phyloP scores from a whole-genome alignment of 2,329 filamentous ascomycete species.

The Xylariaceae sp. region DNA sequence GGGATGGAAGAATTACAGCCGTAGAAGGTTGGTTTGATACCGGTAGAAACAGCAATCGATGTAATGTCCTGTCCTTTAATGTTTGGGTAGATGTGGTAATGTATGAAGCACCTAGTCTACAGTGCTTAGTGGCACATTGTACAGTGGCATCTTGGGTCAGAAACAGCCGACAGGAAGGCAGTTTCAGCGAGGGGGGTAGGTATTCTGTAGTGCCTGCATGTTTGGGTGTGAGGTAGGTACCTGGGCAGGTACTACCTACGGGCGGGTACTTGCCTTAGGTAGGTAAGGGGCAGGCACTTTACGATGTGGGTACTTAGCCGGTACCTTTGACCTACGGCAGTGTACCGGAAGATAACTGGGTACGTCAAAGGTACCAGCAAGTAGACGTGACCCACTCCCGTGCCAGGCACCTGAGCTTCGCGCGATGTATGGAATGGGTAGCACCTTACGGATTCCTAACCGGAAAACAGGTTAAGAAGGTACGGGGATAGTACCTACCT shows the following conservation, averaged over 20 bases:
- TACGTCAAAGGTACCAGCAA: too few species aligned
- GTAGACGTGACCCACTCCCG: too few species aligned
- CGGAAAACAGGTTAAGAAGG: too few species aligned
- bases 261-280: background rate
- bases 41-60: background rate
- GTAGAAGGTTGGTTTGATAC: slow-evolving; percentile 5
- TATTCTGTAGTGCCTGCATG: background rate
- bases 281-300: too few species aligned
- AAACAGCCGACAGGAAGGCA: too few species aligned
- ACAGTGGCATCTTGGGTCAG: background rate
- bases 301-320: too few species aligned
- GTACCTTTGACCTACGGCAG: too few species aligned
- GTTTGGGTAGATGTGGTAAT: slow-evolving; percentile 4
- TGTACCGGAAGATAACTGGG: too few species aligned
- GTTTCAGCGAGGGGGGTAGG: too few species aligned
- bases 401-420: too few species aligned
- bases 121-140: background rate
- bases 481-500: too few species aligned
- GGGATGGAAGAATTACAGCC: background rate
- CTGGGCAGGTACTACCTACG: background rate
- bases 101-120: background rate
- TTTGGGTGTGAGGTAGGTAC: background rate
- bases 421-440: too few species aligned
- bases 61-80: slow-evolving; percentile 2
- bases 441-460: background rate